phyloP scores from a whole-genome alignment of 2,329 filamentous ascomycete genomes.

The Botrytis cinerea region DNA sequence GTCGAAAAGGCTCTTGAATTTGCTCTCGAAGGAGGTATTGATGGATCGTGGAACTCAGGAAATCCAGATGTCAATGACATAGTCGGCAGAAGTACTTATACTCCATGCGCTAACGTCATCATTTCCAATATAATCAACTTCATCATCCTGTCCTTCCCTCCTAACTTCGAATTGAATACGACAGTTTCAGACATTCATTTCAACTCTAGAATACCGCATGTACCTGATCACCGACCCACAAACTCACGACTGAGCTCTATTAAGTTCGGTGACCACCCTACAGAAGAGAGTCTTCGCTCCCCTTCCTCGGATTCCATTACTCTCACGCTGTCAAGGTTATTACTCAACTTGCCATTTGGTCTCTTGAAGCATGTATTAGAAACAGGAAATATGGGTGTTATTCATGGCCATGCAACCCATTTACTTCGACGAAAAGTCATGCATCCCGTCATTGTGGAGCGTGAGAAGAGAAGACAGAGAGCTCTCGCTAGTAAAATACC shows the following conservation, averaged over 20 bases:
- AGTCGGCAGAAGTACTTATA: constrained; percentile 50
- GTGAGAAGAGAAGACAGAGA: constrained; percentile 54
- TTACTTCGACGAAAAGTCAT: constrained; percentile 53
- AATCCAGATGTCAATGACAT: constrained; percentile 36
- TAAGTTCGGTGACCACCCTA: constrained; percentile 65
- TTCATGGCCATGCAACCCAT: constrained; percentile 51
- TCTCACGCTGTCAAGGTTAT: constrained; percentile 61
- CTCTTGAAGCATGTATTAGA: constrained; percentile 67
- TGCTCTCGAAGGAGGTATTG: constrained; percentile 51
- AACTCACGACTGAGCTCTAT: constrained; percentile 63
- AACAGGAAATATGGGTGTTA: constrained; percentile 55
- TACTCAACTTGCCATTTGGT: constrained; percentile 70
- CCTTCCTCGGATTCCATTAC: constrained; percentile 40
- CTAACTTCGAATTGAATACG: constrained; percentile 60
- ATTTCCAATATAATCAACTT: constrained; percentile 59
- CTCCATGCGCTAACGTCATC: constrained; percentile 55
- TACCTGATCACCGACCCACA: constrained; percentile 38
- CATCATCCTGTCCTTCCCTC: constrained; percentile 60
- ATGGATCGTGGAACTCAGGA: constrained; percentile 42
- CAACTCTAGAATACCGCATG: constrained; percentile 49
- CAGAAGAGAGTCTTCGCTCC: constrained; percentile 44
- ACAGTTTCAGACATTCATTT: constrained; percentile 49
- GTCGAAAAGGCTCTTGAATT: constrained; percentile 63
- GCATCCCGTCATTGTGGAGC: constrained; percentile 54
- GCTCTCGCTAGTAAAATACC: constrained; percentile 34